These are phyloP conservation scores for Emergomyces africanus DNA, from an alignment of 2,329 filamentous ascomycete species.

Conservation along the genomic window DNA sequence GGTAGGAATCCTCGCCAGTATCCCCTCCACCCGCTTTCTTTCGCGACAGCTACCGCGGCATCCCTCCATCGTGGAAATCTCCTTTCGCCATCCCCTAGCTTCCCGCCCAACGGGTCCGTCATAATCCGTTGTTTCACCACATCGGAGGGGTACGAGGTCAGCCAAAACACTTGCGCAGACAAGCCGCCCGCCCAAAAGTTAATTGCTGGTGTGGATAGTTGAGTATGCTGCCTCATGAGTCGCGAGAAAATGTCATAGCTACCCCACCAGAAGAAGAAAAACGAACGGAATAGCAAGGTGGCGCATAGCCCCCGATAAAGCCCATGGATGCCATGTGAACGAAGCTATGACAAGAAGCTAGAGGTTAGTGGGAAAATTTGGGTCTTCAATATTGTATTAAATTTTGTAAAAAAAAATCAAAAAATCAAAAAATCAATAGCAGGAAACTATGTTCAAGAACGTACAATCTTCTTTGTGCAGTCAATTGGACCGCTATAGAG, in stretches of 20 bases:
- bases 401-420: not conserved
- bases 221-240: slow-evolving; percentile 52
- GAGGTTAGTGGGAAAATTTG: not conserved
- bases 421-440: not conserved
- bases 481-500: slow-evolving; percentile 81
- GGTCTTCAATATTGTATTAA: not conserved
- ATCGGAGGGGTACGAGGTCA: slow-evolving; percentile 81
- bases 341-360: slow-evolving; percentile 21
- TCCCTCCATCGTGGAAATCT: slow-evolving; percentile 66
- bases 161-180: slow-evolving; percentile 88
- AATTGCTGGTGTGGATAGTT: slow-evolving; percentile 60
- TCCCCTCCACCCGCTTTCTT: slow-evolving; percentile 61
- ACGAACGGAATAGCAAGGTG: slow-evolving; percentile 76
- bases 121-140: slow-evolving; percentile 95
- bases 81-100: slow-evolving; percentile 52
- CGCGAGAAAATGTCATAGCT: slow-evolving; percentile 76
- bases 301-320: slow-evolving; percentile 77
- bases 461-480: slow-evolving; percentile 53
- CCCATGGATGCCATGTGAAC: slow-evolving; percentile 59
- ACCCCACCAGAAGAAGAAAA: slow-evolving; percentile 99
- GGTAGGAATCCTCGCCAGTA: slow-evolving; percentile 92
- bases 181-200: slow-evolving; percentile 98
- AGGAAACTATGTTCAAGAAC: slow-evolving; percentile 6
- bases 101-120: slow-evolving; percentile 76
- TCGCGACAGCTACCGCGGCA: slow-evolving; percentile 64